Evolutionary conservation across 352 stramenopile genomes (phyloP).

Genomic region (Hyaloperonospora brassicae): DNA sequence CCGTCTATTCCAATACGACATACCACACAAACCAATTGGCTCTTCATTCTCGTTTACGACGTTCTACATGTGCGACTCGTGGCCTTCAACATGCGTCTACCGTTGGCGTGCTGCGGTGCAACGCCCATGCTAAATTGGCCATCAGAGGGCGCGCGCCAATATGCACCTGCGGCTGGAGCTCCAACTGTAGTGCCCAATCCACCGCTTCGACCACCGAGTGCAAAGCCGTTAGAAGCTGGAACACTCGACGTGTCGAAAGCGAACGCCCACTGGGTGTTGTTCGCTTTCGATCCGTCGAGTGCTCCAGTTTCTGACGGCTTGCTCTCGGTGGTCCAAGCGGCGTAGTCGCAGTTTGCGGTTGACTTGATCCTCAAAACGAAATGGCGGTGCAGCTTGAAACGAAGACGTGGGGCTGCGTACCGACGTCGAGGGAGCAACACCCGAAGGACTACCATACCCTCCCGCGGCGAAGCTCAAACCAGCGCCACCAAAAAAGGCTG

Average conservation of each 20-base stretch:
- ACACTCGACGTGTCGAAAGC: conserved; percentile 29
- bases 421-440: conserved; percentile 19
- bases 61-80: conserved; percentile 25
- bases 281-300: too few relatives aligned
- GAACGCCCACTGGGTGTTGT: neutral
- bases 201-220: conserved; percentile 13
- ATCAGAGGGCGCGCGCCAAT: conserved; percentile 29
- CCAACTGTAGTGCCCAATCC: conserved; percentile 19
- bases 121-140: conserved; percentile 65
- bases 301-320: too few relatives aligned
- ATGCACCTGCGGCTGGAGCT: conserved; percentile 22
- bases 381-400: conserved; percentile 28
- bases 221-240: conserved; percentile 28
- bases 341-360: conserved; percentile 19
- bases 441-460: conserved; percentile 25
- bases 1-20: conserved; percentile 17
- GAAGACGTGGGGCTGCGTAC: conserved; percentile 31
- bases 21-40: conserved; percentile 28
- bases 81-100: conserved; percentile 59
- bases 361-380: conserved; percentile 32
- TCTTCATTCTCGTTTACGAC: conserved; percentile 34
- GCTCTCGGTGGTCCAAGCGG: too few relatives aligned
- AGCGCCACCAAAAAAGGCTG: conserved; percentile 24
- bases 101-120: conserved; percentile 39
- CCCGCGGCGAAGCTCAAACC: conserved; percentile 20